Evolutionary conservation across 2,329 filamentous ascomycete species (phyloP).

Genomic region (Arthroderma sp.): DNA sequence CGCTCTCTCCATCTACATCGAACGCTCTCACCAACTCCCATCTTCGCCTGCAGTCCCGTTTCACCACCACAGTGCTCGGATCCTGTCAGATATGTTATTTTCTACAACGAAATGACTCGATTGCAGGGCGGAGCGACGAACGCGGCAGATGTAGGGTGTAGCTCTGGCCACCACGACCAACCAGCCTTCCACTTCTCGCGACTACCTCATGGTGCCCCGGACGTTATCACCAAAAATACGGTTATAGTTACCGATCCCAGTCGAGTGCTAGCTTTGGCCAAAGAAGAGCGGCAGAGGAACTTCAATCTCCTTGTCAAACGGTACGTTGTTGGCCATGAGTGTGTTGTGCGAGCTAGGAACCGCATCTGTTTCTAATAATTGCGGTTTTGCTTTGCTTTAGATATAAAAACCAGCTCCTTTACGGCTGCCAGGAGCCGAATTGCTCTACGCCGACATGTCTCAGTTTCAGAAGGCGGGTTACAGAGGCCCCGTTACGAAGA

Average conservation of each 20-base stretch:
- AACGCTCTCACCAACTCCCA: neutral
- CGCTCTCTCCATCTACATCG: neutral
- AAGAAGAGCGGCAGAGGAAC: conserved; percentile 27
- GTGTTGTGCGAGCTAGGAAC: neutral
- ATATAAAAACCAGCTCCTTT: conserved; percentile 68
- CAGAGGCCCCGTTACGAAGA: conserved; percentile 56
- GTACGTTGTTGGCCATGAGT: conserved; percentile 28
- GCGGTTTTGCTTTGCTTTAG: conserved; percentile 29
- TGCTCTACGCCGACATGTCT: conserved; percentile 71
- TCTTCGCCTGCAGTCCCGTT: neutral
- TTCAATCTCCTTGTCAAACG: conserved; percentile 53
- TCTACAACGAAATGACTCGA: conserved; percentile 26
- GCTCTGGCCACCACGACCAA: conserved; percentile 16
- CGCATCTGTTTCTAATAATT: conserved; percentile 7
- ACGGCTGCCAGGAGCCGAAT: conserved; percentile 56
- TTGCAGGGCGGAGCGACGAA: conserved; percentile 28
- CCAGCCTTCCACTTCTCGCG: conserved; percentile 23
- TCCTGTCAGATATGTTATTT: conserved; percentile 16
- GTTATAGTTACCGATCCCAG: conserved; percentile 26
- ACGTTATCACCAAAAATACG: conserved; percentile 27
- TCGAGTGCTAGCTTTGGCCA: conserved; percentile 25
- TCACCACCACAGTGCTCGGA: too few relatives aligned
- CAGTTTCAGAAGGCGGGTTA: conserved; percentile 57
- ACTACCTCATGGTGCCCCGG: conserved; percentile 28
- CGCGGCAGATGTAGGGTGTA: conserved; percentile 18